Base-by-base conservation (phyloP, 805 yeast species). In the Ogataea ganodermae region DNA sequence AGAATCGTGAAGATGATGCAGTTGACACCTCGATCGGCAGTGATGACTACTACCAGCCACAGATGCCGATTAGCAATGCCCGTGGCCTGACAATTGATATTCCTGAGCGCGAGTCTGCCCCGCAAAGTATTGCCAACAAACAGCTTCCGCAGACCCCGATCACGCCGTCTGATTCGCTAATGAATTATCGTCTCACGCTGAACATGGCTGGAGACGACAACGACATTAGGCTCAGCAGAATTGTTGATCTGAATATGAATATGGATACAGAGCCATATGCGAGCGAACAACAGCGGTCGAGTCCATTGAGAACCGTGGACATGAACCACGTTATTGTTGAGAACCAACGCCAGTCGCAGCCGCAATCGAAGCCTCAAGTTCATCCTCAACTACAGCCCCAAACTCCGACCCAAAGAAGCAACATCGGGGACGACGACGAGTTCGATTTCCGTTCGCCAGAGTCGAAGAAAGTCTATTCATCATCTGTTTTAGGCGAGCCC, bases 181-280 rank as follows among this genome's bases (percentile, higher is more conserved):
- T 56, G 57, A 61, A 61, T 32, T 61, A 61, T 45, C 49, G 66
- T 39, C 32, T 61, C 35, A 58, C 65, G 1, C 30, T 61, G 37
- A 49, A 52, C 31, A 26, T 59, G 38, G 59, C 60, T 1, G 50
- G 47, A 40, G 61, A 59, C 20, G 62, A 55, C 8, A 53, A 51
- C 10, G 58, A 55, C 24, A 14, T 44, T 40, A 48, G 60, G 41
- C 40, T 58, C 42, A 55, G 58, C 22, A 50, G 47, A 28, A 50
- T 53, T n/a, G 45, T 58, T 12, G 56, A 56, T 21, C 37, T 52
- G 48, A 35, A 52, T 36, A 45, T 42, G 23, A 51, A 49, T 20
- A 35, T 38, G 23, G 42, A 26, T n/a, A 6, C 23, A 5, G 27
- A 32, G 13, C 6, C 26, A 6, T 17, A 12, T 10, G 13, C 38